Conservation (phyloP, 1,284 basidiomycete genomes). For the Irpex sp. region DNA sequence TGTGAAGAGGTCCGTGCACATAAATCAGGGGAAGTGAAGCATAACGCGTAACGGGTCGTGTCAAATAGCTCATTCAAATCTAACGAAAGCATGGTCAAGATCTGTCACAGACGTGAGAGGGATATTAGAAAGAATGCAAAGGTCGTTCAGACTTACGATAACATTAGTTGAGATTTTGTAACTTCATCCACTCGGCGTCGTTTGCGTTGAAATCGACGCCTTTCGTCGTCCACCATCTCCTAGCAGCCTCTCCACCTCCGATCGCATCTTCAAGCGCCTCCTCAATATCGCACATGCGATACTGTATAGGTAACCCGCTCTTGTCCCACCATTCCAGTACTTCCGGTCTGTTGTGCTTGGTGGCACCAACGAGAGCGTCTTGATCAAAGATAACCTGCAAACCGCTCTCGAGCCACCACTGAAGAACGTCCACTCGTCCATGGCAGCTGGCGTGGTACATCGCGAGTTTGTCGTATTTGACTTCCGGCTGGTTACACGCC, state of each 20-base stretch:
- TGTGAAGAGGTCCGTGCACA: background rate
- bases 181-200: constrained; percentile 80
- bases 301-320: constrained; percentile 71
- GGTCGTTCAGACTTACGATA: background rate
- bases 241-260: constrained; percentile 64
- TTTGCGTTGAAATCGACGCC: constrained; percentile 77
- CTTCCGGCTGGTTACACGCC: constrained; percentile 69
- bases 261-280: constrained; percentile 84
- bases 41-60: too few species aligned
- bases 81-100: too few species aligned
- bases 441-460: constrained; percentile 73
- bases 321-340: constrained; percentile 84
- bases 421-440: constrained; percentile 74
- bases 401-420: constrained; percentile 81
- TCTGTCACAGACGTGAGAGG: background rate
- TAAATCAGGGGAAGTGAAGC: too few species aligned
- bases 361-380: constrained; percentile 74
- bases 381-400: constrained; percentile 75
- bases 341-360: constrained; percentile 74
- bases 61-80: too few species aligned
- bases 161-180: constrained; percentile 58
- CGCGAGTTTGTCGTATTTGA: constrained; percentile 72
- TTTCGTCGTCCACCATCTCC: constrained; percentile 74
- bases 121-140: background rate
- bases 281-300: constrained; percentile 82